Evolutionary conservation across 805 yeast species (phyloP).

Genomic region (Barnettozyma californica): DNA sequence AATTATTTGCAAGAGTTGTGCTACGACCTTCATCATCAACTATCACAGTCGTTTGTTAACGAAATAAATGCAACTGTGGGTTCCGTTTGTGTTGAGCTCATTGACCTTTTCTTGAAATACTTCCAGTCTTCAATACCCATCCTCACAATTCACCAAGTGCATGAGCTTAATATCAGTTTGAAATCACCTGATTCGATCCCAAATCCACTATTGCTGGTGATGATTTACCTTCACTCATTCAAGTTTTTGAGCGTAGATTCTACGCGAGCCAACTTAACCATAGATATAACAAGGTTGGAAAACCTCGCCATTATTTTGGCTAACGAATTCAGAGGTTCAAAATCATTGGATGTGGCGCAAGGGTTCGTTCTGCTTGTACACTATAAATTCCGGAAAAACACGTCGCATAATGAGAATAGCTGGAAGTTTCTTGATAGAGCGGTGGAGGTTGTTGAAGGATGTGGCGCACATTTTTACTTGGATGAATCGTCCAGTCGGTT

Average conservation of each 20-base stretch:
- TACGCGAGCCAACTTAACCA: conserved; percentile 2
- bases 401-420: conserved; percentile 8
- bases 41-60: conserved; percentile 17
- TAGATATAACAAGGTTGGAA: conserved; percentile 23
- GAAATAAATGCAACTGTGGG: conserved; percentile 21
- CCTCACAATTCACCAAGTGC: conserved; percentile 9
- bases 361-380: conserved; percentile 32
- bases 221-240: conserved; percentile 26
- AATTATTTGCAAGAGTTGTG: neutral
- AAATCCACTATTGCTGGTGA: conserved; percentile 25
- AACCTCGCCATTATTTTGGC: conserved; percentile 20
- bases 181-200: neutral
- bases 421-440: conserved; percentile 23
- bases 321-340: conserved; percentile 8
- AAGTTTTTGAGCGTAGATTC: conserved; percentile 24
- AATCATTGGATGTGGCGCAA: conserved; percentile 24
- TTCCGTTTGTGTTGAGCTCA: conserved; percentile 19
- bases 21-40: neutral
- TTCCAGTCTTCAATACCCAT: conserved; percentile 27
- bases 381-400: conserved; percentile 15
- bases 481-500: neutral
- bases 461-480: conserved; percentile 1
- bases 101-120: conserved; percentile 22
- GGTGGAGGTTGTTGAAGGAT: conserved; percentile 19
- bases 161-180: neutral